Evolutionary conservation across 768 basidiomycete species (phyloP), one percentile per base, ranked within the genome.

Genomic region (Leccinum ochraceum): DNA sequence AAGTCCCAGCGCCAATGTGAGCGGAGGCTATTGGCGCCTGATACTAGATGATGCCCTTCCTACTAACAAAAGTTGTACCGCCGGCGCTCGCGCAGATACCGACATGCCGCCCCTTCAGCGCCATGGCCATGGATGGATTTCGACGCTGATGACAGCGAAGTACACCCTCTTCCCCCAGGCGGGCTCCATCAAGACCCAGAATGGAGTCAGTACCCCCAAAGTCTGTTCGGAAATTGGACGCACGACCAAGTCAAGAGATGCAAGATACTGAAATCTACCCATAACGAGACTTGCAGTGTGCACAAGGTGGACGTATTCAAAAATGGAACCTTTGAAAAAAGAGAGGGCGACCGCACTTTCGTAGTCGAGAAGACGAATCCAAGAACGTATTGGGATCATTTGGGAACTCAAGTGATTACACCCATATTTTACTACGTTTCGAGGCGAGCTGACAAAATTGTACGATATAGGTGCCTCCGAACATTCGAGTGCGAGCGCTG

Each of bases 81-180:
- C 28, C 17, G 24, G 24, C 24, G 6, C 54, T 51, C 46, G 30
- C 24, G 11, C 56, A 74, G 73, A 62, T 70, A 78, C 56, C 69
- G 78, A 14, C 78, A 79, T 63, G 78, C 73, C 3, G 72, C 77
- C 3, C 78, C 78, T 3, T 75, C 74, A 28, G 78, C 77, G 0
- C 78, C 78, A 1, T 79, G 78, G 78, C 78, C 78, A 8, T 79
- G 76, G 70, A 74, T 79, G 65, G 73, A 79, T 56, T 68, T 79
- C 7, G 71, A 75, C 44, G 66, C 16, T 9, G 75, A 71, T 60
- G 20, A n/a, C 37, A 67, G 62, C 9, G 59, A 69, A 24, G 66
- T 68, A 2, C 37, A 14, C 10, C 63, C 59, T 34, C 56, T 65
- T 39, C 64, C 69, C 0, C 69, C 69, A 3, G 66, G 50, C 13